Evolutionary conservation across 2,329 filamentous ascomycete genomes (phyloP), one percentile per base, ranked within the genome.

Genomic region (Talaromyces verruculosus): DNA sequence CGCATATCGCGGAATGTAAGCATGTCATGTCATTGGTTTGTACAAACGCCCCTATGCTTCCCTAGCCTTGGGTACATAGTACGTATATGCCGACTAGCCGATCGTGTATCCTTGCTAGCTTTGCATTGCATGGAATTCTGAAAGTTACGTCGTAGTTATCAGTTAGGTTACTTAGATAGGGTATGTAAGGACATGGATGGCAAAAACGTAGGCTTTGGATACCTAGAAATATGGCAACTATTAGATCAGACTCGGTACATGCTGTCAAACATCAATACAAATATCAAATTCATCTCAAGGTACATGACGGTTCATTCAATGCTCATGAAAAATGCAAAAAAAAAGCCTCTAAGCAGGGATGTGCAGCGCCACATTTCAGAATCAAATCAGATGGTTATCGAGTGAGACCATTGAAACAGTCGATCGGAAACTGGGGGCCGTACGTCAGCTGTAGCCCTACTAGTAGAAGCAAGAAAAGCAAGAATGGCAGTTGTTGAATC

Each of bases 1-100:
- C 53, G 53, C 53, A 57, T 57, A 39, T 57, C 53, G 53, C 53
- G 53, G 53, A 57, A 57, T 39, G 53, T 10, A 33, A 8, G 33
- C 8, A 11, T 8, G 33, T 33, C 33, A 33, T 33, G n/a, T 57
- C 10, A 57, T 57, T 57, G 53, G 53, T 10, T 13, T 22, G 17
- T n/a, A 17, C 53, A 39, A 57, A 35, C 53, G 33, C 33, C 53
- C 33, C 33, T 35, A 35, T 11, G 33, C 33, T 35, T 35, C 10
- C 33, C 33, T 35, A 35, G 33, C 33, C 25, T 25, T 25, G 3
- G 25, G 25, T 25, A 25, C 2, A 25, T 25, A 25, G 33, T 35
- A 35, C 33, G 33, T 35, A 35, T 37, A 57, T 57, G 53, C 53
- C 53, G 53, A 22, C 33, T 39, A 57, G 30, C 53, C 53, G 53